These are phyloP conservation scores for Cladorrhinum samala DNA, from an alignment of 495 filamentous ascomycete genomes.

Conservation along the genomic window DNA sequence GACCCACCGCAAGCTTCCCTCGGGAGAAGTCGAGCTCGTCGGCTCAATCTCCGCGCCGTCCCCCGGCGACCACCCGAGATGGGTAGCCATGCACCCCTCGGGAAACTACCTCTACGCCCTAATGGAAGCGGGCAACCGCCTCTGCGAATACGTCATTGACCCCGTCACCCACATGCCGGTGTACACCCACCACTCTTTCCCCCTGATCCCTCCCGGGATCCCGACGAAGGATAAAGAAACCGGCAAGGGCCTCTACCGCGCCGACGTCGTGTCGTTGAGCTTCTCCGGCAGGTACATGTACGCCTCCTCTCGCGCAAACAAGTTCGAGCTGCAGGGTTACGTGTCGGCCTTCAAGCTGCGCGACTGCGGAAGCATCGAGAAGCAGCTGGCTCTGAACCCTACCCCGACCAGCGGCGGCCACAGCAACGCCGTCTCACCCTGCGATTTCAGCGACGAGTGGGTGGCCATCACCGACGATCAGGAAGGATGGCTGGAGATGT, in stretches of 20 bases:
- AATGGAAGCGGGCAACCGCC: conserved; percentile 77
- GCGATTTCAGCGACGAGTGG: conserved; percentile 79
- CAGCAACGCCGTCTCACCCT: conserved; percentile 74
- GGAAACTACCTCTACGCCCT: conserved; percentile 75
- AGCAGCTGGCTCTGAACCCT: conserved; percentile 70
- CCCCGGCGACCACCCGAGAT: conserved; percentile 69
- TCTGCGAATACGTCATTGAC: conserved; percentile 76
- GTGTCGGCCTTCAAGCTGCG: conserved; percentile 69
- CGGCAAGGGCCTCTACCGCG: conserved; percentile 56
- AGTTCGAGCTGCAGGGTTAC: conserved; percentile 69
- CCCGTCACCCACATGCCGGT: conserved; percentile 67
- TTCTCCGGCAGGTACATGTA: conserved; percentile 64
- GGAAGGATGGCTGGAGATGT: conserved; percentile 79
- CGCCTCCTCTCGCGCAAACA: conserved; percentile 73
- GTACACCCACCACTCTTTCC: conserved; percentile 72
- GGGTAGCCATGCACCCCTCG: conserved; percentile 72
- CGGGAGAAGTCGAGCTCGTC: conserved; percentile 59
- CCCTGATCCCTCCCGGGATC: conserved; percentile 66
- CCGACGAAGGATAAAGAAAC: conserved; percentile 36
- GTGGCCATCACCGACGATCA: conserved; percentile 79
- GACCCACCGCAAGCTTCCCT: conserved; percentile 66
- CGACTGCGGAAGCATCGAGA: conserved; percentile 63
- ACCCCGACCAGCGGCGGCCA: conserved; percentile 82
- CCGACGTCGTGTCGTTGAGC: conserved; percentile 68
- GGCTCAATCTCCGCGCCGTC: conserved; percentile 65